These are phyloP conservation scores for Hyaloscypha bicolor DNA, from an alignment of 495 filamentous ascomycete species.

Conservation along the genomic window DNA sequence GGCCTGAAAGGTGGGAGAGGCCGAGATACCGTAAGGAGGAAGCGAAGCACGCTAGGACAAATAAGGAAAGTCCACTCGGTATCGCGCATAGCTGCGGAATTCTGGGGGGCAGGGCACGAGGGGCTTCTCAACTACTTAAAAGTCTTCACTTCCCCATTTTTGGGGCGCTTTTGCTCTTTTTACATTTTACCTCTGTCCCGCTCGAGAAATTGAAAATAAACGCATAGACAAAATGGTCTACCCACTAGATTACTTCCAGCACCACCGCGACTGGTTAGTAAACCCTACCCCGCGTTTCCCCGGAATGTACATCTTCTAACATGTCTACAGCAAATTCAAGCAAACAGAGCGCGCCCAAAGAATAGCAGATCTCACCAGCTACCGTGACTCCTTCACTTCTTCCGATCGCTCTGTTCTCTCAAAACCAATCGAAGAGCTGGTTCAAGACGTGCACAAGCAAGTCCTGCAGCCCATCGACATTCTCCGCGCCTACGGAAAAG, in stretches of 20 bases:
- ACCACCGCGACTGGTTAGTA: constrained; percentile 59
- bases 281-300: constrained; percentile 13
- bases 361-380: constrained; percentile 66
- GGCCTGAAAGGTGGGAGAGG: not conserved
- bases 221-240: constrained; percentile 45
- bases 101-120: not conserved
- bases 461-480: constrained; percentile 70
- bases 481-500: constrained; percentile 87
- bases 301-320: constrained; percentile 16
- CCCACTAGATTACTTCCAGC: constrained; percentile 60
- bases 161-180: not conserved
- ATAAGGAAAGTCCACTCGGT: constrained; percentile 25
- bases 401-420: constrained; percentile 67
- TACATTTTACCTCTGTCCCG: not conserved
- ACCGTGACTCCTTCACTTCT: constrained; percentile 63
- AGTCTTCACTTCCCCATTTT: not conserved
- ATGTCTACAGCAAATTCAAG: constrained; percentile 69
- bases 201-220: not conserved
- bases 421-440: constrained; percentile 75
- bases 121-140: not conserved
- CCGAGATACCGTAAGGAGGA: not conserved
- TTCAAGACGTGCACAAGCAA: constrained; percentile 72
- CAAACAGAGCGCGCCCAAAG: constrained; percentile 70
- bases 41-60: not conserved
- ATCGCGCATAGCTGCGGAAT: constrained; percentile 11